These are phyloP conservation scores for Maudiozyma pseudohumilis DNA, from an alignment of 805 yeast species.

Conservation along the genomic window DNA sequence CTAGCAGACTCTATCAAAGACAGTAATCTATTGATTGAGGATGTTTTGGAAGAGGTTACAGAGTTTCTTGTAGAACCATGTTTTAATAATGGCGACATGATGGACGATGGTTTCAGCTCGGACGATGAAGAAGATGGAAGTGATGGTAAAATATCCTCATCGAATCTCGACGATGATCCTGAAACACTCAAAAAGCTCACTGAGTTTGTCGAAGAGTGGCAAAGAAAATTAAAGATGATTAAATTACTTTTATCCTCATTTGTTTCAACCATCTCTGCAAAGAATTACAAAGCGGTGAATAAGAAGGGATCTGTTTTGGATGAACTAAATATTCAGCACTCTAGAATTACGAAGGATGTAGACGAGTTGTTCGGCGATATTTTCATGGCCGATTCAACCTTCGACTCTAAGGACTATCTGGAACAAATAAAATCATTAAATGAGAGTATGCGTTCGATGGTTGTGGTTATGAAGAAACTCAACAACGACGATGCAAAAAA, in stretches of 20 bases:
- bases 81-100: conserved; percentile 32
- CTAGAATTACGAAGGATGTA: conserved; percentile 34
- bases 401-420: conserved; percentile 29
- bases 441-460: conserved; percentile 20
- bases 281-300: conserved; percentile 18
- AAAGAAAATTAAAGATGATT: conserved; percentile 36
- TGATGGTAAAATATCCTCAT: conserved; percentile 20
- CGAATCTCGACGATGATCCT: conserved; percentile 24
- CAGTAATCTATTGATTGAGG: conserved; percentile 38
- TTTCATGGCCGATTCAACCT: conserved; percentile 31
- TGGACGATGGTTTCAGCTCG: conserved; percentile 23
- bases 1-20: conserved; percentile 35
- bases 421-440: conserved; percentile 21
- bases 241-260: conserved; percentile 50
- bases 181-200: conserved; percentile 26
- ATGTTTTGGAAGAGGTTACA: conserved; percentile 55
- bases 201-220: conserved; percentile 40
- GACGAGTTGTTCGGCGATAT: conserved; percentile 54
- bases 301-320: conserved; percentile 38
- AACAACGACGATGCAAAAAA: conserved; percentile 44
- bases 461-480: conserved; percentile 34
- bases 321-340: conserved; percentile 35
- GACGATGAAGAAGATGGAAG: conserved; percentile 22
- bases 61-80: conserved; percentile 63
- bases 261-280: conserved; percentile 44